A percentile compares a stretch with the other conserved stretches of the same genome.
These are phyloP conservation scores for Fusarium kyushuense DNA, from an alignment of 2,329 filamentous ascomycete species.

Conservation along the genomic window DNA sequence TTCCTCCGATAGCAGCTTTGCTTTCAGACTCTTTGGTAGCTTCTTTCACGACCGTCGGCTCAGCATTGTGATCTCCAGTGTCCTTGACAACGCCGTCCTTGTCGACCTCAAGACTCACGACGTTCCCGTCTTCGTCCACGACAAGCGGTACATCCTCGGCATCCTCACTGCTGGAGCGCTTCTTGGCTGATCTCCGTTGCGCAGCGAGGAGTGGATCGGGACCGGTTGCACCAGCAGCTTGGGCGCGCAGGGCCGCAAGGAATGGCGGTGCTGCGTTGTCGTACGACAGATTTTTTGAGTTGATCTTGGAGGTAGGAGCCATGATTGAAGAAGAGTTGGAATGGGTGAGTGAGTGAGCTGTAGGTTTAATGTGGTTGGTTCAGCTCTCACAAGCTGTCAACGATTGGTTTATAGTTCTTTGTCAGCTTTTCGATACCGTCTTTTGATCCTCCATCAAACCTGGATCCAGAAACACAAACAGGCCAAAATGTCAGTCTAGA, in stretches of 20 bases:
- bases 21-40: conserved; percentile 49
- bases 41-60: conserved; percentile 49
- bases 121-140: conserved; percentile 78
- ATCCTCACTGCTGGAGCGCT: conserved; percentile 72
- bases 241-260: conserved; percentile 67
- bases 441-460: not conserved
- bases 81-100: conserved; percentile 59
- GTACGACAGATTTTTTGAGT: conserved; percentile 77
- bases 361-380: conserved; percentile 27
- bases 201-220: conserved; percentile 66
- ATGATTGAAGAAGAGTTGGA: conserved; percentile 46
- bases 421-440: conserved; percentile 24
- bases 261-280: conserved; percentile 70
- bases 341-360: not conserved
- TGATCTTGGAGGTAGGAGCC: conserved; percentile 72
- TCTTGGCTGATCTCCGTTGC: conserved; percentile 63
- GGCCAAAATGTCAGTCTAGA: conserved; percentile 18
- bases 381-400: conserved; percentile 13
- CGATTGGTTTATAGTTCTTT: conserved; percentile 31
- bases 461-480: conserved; percentile 1
- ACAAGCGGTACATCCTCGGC: conserved; percentile 82
- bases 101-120: conserved; percentile 63
- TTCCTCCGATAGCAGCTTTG: conserved; percentile 53
- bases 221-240: conserved; percentile 62
- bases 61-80: conserved; percentile 39